phyloP scores from a whole-genome alignment of 129 eudicot genomes.

The Solidago caesia region DNA sequence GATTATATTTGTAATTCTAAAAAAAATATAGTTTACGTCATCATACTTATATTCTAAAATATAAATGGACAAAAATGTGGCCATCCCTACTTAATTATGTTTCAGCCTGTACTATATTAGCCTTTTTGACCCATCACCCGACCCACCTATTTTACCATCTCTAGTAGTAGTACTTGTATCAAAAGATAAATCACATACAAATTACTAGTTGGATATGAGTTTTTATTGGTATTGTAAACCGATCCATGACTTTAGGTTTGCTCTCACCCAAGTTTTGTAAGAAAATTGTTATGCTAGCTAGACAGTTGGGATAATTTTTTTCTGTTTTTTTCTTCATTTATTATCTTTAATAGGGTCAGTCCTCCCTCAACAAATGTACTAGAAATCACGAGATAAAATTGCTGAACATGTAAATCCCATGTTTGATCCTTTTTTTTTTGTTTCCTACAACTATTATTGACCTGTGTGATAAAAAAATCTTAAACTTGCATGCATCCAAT shows the following conservation, averaged over 20 bases:
- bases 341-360: not conserved
- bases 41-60: no score
- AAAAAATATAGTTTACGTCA: no score
- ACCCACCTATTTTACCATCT: no score
- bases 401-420: conserved; percentile 2
- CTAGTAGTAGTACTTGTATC: no score
- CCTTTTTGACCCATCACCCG: no score
- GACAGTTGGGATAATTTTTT: not conserved
- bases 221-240: not conserved
- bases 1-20: no score
- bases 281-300: not conserved
- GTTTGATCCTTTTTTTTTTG: not conserved
- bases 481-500: not conserved
- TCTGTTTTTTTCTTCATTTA: not conserved
- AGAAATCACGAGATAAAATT: not conserved
- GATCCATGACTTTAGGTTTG: not conserved
- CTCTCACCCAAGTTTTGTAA: not conserved
- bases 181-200: no score
- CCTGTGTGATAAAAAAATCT: not conserved
- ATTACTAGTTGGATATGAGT: not conserved
- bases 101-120: not conserved
- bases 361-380: not conserved
- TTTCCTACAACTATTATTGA: no score
- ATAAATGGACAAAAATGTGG: no score
- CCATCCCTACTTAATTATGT: no score